Conservation (phyloP, 176 grass and related monocot species). For the Carex myosuroides region DNA sequence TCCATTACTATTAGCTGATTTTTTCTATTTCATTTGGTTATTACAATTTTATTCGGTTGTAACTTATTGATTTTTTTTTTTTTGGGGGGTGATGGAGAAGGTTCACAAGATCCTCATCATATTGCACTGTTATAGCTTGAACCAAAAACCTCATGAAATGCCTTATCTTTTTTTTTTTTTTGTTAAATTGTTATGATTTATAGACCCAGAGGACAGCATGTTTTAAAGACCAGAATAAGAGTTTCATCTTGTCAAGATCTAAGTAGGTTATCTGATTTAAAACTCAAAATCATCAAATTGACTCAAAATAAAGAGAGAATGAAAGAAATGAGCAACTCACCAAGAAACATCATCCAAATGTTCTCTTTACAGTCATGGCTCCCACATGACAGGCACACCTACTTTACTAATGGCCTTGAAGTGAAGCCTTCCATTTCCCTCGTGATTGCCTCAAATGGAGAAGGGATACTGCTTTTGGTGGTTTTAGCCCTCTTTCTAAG, state of each 20-base stretch:
- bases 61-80: not conserved
- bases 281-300: too few species aligned
- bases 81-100: not conserved
- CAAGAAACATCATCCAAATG: constrained; percentile 67
- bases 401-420: constrained; percentile 51
- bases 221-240: not conserved
- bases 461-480: constrained; percentile 58
- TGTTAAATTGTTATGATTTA: not conserved
- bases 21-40: not conserved
- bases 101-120: too few species aligned
- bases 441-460: constrained; percentile 71
- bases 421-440: constrained; percentile 52
- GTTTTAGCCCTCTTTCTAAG: constrained; percentile 56
- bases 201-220: not conserved
- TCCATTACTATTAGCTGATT: constrained; percentile 59
- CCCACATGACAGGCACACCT: constrained; percentile 80
- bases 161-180: not conserved
- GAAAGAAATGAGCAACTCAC: not conserved
- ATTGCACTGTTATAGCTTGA: too few species aligned
- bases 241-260: not conserved
- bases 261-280: not conserved
- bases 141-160: not conserved
- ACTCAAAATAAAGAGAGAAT: too few species aligned
- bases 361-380: constrained; percentile 45
- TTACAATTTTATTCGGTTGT: not conserved